A percentile compares a stretch with the other conserved stretches of the same genome.
These are phyloP conservation scores for Calonectria hawksworthii DNA, from an alignment of 2,329 filamentous ascomycete genomes.

Conservation along the genomic window DNA sequence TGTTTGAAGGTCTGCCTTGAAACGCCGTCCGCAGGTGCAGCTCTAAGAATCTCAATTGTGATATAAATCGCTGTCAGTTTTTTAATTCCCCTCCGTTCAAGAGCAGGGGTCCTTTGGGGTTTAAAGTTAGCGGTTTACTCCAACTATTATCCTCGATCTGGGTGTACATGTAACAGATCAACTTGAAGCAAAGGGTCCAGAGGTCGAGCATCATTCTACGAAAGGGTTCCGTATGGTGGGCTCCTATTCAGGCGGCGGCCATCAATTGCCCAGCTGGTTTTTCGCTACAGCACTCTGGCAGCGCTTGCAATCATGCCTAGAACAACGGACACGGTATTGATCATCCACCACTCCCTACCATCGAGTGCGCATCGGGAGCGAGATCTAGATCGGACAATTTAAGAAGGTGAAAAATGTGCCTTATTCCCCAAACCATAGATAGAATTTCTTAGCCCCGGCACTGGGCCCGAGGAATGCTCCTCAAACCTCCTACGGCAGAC, in stretches of 20 bases:
- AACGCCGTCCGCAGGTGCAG: background rate
- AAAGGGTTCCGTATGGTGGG: background rate
- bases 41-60: background rate
- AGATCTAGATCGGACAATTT: background rate
- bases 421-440: background rate
- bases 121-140: background rate
- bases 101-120: background rate
- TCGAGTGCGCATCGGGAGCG: background rate
- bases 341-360: background rate
- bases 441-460: background rate
- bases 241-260: background rate
- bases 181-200: background rate
- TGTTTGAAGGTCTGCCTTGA: background rate
- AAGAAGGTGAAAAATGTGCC: background rate
- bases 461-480: background rate
- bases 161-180: background rate
- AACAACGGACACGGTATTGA: background rate
- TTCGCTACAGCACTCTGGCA: background rate
- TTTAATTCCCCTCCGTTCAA: background rate
- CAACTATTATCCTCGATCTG: background rate
- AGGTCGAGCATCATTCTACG: background rate
- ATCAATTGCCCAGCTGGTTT: background rate
- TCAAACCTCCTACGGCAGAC: too few relatives aligned
- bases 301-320: background rate
- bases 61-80: background rate